Evolutionary conservation across 441 rosid species (phyloP).

Genomic region (Lagerstroemia fauriei): DNA sequence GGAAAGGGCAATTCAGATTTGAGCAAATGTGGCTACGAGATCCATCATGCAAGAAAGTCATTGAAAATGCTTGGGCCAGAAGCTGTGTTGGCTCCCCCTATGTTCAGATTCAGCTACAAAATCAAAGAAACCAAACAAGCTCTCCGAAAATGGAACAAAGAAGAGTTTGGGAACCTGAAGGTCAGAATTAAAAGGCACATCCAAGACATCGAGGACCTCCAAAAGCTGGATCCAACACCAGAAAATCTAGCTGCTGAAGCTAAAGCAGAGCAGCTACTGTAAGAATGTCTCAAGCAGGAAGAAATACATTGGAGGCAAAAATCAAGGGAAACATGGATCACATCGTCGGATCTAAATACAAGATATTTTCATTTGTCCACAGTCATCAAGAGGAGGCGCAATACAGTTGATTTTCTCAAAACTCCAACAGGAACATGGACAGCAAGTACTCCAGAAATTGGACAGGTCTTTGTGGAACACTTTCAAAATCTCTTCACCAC

Average conservation of each 20-base stretch:
- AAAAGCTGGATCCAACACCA: neutral
- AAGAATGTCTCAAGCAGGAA: neutral
- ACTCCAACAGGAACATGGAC: neutral
- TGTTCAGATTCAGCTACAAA: neutral
- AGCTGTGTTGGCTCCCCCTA: neutral
- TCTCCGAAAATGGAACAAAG: neutral
- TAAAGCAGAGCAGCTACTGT: neutral
- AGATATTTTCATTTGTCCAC: neutral
- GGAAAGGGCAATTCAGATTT: neutral
- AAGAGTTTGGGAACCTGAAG: neutral
- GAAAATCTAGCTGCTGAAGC: neutral
- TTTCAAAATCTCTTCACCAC: neutral
- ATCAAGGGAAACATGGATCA: neutral
- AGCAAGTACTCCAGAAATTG: neutral
- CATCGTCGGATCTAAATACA: neutral
- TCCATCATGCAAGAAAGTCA: neutral
- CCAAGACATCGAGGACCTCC: too few species aligned
- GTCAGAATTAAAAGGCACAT: neutral
- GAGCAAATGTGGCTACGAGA: neutral
- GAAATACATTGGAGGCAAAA: neutral
- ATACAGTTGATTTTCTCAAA: neutral
- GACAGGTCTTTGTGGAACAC: neutral
- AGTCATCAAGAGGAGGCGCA: neutral
- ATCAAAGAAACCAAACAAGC: neutral
- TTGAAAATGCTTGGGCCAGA: neutral